These are phyloP conservation scores for Cenchrus purpureus DNA, from an alignment of 176 grass and related monocot species.

Conservation along the genomic window DNA sequence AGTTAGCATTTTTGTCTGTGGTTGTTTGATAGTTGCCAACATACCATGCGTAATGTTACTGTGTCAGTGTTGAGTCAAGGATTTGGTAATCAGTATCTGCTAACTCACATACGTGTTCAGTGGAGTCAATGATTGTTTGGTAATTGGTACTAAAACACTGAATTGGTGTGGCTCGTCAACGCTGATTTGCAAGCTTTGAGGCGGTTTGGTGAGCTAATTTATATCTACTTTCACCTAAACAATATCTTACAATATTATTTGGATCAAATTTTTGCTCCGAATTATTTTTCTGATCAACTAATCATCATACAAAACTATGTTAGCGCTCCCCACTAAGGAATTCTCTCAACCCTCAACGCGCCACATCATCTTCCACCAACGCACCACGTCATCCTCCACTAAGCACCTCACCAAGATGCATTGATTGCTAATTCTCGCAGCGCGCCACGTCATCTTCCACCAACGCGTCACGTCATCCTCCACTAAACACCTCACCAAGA, in stretches of 20 bases:
- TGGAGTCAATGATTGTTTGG: neutral
- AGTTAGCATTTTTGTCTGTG: too few relatives aligned
- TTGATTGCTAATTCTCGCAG: too few relatives aligned
- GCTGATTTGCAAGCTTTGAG: neutral
- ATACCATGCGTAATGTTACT: neutral
- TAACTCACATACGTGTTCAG: neutral
- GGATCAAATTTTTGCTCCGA: neutral
- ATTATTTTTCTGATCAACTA: too few relatives aligned
- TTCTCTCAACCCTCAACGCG: too few relatives aligned
- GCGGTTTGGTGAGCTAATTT: constrained; percentile 38
- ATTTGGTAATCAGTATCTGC: neutral
- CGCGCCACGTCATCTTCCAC: too few relatives aligned
- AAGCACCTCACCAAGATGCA: too few relatives aligned
- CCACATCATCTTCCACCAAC: too few relatives aligned
- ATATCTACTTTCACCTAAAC: constrained; percentile 22
- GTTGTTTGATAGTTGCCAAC: neutral
- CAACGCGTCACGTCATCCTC: too few relatives aligned
- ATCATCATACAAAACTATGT: too few relatives aligned
- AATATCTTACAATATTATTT: neutral
- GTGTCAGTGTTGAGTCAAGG: neutral
- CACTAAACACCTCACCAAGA: too few relatives aligned
- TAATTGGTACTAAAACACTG: neutral
- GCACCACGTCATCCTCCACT: too few relatives aligned
- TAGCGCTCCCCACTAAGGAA: too few relatives aligned
- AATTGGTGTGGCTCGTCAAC: neutral